phyloP scores from a whole-genome alignment of 73 alveolate genomes.

The Symbiodinium natans region DNA sequence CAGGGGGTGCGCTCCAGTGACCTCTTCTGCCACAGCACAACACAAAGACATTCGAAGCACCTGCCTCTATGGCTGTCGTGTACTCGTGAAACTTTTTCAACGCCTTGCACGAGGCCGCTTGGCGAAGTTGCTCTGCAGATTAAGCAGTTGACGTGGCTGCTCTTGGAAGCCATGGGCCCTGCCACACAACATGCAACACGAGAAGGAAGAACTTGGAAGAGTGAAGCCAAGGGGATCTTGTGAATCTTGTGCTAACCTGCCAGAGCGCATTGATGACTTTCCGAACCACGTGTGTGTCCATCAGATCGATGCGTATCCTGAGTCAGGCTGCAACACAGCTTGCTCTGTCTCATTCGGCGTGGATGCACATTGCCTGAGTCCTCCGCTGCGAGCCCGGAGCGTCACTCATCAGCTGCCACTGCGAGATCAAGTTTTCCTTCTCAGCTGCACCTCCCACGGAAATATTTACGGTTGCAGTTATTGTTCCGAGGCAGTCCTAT shows the following conservation, averaged over 20 bases:
- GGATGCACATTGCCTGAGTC: neutral
- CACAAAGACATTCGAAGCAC: neutral
- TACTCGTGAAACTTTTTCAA: conserved; percentile 53
- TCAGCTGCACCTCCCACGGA: neutral
- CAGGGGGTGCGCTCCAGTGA: neutral
- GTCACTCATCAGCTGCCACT: conserved; percentile 46
- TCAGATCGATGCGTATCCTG: conserved; percentile 61
- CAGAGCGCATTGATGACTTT: conserved; percentile 31
- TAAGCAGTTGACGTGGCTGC: too few species aligned
- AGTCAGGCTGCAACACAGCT: neutral
- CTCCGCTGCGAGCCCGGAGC: conserved; percentile 25
- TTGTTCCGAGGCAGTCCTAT: neutral
- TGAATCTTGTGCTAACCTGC: too few species aligned
- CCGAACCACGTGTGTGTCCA: conserved; percentile 17
- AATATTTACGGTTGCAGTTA: neutral
- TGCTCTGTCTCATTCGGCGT: neutral
- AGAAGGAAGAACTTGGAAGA: too few species aligned
- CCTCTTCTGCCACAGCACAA: neutral
- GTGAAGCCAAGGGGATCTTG: too few species aligned
- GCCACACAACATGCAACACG: too few species aligned
- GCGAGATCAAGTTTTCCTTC: neutral
- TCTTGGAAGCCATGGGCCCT: too few species aligned
- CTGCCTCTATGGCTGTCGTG: conserved; percentile 59
- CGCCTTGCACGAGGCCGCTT: conserved; percentile 36
- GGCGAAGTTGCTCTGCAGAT: too few species aligned